phyloP scores from a whole-genome alignment of 2,329 filamentous ascomycete genomes.

The Trichoderma polysporum region DNA sequence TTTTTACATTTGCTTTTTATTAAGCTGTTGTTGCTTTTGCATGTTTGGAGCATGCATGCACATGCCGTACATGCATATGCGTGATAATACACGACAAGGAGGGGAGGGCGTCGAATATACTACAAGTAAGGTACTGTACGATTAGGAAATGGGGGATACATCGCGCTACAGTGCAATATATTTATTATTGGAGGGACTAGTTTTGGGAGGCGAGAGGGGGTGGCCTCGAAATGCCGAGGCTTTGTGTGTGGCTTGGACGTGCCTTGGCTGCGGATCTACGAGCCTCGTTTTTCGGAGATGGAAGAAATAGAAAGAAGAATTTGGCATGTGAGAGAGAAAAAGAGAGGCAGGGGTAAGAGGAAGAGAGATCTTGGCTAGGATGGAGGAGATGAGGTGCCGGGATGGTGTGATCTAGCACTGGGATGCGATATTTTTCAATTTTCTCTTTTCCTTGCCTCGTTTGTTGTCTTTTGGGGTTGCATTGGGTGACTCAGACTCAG shows the following conservation, averaged over 20 bases:
- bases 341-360: not conserved
- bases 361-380: not conserved
- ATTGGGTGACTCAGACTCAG: not conserved
- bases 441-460: not conserved
- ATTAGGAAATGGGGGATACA: not conserved
- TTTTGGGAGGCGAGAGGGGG: not conserved
- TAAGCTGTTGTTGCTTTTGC: not conserved
- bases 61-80: slow-evolving; percentile 13
- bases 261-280: not conserved
- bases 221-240: slow-evolving; percentile 7
- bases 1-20: not conserved
- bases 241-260: not conserved
- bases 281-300: not conserved
- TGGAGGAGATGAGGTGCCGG: not conserved
- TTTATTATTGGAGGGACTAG: not conserved
- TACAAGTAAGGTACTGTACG: not conserved
- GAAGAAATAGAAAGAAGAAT: not conserved
- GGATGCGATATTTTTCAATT: not conserved
- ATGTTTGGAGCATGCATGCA: slow-evolving; percentile 2
- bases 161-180: not conserved
- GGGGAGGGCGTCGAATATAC: not conserved
- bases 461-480: not conserved
- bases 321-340: slow-evolving; percentile 6
- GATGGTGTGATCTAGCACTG: not conserved
- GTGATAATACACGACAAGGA: not conserved